phyloP scores from a whole-genome alignment of 2,329 filamentous ascomycete species.

The Eurotiales sp. region DNA sequence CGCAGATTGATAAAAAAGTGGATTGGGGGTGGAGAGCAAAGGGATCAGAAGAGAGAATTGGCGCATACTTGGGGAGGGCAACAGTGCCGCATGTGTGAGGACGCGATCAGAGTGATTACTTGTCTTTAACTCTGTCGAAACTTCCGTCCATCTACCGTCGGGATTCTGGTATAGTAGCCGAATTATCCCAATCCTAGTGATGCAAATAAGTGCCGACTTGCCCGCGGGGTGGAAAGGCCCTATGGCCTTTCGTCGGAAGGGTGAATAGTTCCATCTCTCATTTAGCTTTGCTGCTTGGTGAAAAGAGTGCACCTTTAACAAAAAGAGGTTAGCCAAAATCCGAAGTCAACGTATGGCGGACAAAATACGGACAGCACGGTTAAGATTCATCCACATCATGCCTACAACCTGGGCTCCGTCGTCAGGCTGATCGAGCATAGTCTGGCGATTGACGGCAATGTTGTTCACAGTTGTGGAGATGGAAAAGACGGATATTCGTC shows the following conservation, averaged over 20 bases:
- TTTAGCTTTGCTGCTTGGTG: constrained; percentile 62
- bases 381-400: constrained; percentile 73
- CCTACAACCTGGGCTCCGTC: constrained; percentile 77
- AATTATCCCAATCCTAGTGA: constrained; percentile 70
- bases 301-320: constrained; percentile 37
- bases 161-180: constrained; percentile 75
- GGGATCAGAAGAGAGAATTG: not conserved
- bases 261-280: constrained; percentile 66
- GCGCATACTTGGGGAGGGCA: constrained; percentile 65
- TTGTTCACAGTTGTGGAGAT: constrained; percentile 71
- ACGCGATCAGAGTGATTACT: constrained; percentile 68
- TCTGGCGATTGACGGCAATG: constrained; percentile 59
- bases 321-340: constrained; percentile 10
- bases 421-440: constrained; percentile 65
- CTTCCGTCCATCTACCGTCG: constrained; percentile 68
- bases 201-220: constrained; percentile 71
- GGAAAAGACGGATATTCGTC: constrained; percentile 70
- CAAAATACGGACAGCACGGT: constrained; percentile 47
- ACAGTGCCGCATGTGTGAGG: constrained; percentile 74
- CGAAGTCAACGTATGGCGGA: not conserved
- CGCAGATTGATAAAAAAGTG: not conserved
- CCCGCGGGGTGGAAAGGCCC: constrained; percentile 65
- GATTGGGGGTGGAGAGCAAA: no score
- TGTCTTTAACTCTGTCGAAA: constrained; percentile 69
- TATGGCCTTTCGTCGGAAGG: constrained; percentile 60